Conservation (phyloP, 164 flowering plant genomes). For the Umbellularia californica region DNA sequence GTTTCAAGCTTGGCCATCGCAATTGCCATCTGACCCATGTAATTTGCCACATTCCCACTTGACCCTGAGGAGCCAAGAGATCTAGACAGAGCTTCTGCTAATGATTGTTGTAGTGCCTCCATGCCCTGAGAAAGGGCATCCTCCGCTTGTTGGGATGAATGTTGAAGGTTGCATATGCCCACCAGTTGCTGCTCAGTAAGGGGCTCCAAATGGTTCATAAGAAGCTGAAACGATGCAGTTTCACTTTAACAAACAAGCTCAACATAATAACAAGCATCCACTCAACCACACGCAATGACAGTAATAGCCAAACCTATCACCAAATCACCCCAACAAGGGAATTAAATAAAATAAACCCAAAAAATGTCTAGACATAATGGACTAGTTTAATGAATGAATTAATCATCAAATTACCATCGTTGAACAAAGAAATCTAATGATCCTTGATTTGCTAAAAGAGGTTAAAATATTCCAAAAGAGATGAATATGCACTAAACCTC, state of each 20-base stretch:
- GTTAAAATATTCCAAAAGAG: no score
- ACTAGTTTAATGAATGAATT: no score
- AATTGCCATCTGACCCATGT: conserved; percentile 93
- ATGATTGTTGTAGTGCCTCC: conserved; percentile 82
- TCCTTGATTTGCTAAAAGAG: no score
- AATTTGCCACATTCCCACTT: conserved; percentile 69
- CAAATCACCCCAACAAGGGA: no score
- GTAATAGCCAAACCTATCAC: no score
- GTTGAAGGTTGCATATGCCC: conserved; percentile 67
- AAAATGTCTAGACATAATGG: no score
- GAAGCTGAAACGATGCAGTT: conserved; percentile 46
- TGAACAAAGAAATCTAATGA: no score
- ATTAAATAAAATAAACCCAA: no score
- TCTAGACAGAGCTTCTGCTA: conserved; percentile 70
- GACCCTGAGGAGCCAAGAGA: conserved; percentile 57
- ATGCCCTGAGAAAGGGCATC: conserved; percentile 89
- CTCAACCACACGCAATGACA: no score
- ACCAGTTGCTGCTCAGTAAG: conserved; percentile 73
- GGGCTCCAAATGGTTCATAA: conserved; percentile 71
- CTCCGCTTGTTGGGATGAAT: conserved; percentile 85
- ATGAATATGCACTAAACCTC: no score
- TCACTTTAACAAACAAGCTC: background rate
- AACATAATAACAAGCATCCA: no score
- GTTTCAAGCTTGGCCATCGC: conserved; percentile 90
- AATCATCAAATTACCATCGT: no score